Percentiles rank a stretch among this genome's conserved stretches.
phyloP scores from a whole-genome alignment of 176 grass and related monocot genomes.

The Metroxylon sagu region DNA sequence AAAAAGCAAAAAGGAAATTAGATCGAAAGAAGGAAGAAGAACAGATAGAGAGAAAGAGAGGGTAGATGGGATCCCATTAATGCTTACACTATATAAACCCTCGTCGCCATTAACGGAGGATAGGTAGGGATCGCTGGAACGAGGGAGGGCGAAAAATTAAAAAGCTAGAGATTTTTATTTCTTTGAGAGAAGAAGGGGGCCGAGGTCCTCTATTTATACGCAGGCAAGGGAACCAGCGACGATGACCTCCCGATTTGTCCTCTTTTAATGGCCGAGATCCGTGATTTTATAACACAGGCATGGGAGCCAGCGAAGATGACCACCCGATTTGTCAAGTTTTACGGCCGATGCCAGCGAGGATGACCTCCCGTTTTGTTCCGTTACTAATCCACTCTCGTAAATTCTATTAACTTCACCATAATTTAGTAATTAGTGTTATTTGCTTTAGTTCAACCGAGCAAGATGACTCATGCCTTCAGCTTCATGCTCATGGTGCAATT shows the following conservation, averaged over 20 bases:
- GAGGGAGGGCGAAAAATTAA: background rate
- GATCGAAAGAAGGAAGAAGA: too few species aligned
- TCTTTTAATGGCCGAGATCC: too few species aligned
- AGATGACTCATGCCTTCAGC: too few species aligned
- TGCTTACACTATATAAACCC: constrained; percentile 37
- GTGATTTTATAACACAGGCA: background rate
- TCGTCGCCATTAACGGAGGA: constrained; percentile 22
- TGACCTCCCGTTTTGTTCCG: too few species aligned
- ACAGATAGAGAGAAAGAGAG: background rate
- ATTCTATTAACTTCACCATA: too few species aligned
- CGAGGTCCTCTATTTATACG: constrained; percentile 8
- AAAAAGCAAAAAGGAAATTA: too few species aligned
- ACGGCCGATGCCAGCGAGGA: background rate
- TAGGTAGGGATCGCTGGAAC: background rate
- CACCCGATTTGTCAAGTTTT: too few species aligned
- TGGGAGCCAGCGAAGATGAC: background rate
- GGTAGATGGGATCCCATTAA: background rate
- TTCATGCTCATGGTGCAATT: too few species aligned
- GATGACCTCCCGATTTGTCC: too few species aligned
- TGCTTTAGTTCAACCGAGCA: too few species aligned
- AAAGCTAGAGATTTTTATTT: background rate
- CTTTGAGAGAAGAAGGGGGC: background rate
- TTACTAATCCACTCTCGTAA: too few species aligned
- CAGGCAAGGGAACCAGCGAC: background rate
- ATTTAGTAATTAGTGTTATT: too few species aligned